Evolutionary conservation across 257 asterid species (phyloP).

Genomic region (Penstemon davidsonii): DNA sequence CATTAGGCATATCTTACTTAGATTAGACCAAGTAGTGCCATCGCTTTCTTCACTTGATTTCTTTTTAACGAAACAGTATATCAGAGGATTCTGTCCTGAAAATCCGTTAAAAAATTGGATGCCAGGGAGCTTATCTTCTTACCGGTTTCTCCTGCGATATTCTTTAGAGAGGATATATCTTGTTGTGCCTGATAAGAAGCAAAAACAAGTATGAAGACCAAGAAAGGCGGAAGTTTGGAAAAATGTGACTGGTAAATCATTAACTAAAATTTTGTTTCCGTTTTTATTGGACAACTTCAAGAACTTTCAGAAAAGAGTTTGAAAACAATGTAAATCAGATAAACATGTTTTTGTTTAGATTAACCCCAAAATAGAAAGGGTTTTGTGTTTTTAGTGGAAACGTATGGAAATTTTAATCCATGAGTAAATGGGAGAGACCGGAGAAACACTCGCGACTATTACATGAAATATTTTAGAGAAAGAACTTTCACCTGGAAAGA

Average conservation of each 20-base stretch:
- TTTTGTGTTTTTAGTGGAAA: no score
- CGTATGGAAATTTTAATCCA: no score
- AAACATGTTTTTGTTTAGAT: no score
- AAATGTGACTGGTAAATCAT: no score
- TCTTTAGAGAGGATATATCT: conserved; percentile 84
- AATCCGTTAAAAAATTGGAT: conserved; percentile 69
- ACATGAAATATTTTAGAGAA: not conserved
- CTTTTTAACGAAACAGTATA: conserved; percentile 5
- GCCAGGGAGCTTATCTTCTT: conserved; percentile 81
- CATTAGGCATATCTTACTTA: not conserved
- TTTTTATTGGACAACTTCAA: no score
- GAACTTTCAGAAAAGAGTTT: no score
- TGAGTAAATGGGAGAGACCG: no score
- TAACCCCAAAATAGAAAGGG: no score
- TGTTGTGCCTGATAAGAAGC: conserved; percentile 78
- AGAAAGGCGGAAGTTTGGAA: not conserved
- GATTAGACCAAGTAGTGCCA: not conserved
- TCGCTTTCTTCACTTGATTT: not conserved
- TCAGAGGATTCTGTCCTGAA: conserved; percentile 93
- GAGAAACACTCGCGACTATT: not conserved
- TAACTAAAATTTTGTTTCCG: no score
- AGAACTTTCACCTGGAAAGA: conserved; percentile 76
- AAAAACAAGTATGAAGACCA: not conserved
- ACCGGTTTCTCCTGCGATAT: conserved; percentile 96
- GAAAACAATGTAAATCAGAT: no score